These are phyloP conservation scores for Psilocybe tampanensis DNA, from an alignment of 768 basidiomycete species.

Conservation along the genomic window DNA sequence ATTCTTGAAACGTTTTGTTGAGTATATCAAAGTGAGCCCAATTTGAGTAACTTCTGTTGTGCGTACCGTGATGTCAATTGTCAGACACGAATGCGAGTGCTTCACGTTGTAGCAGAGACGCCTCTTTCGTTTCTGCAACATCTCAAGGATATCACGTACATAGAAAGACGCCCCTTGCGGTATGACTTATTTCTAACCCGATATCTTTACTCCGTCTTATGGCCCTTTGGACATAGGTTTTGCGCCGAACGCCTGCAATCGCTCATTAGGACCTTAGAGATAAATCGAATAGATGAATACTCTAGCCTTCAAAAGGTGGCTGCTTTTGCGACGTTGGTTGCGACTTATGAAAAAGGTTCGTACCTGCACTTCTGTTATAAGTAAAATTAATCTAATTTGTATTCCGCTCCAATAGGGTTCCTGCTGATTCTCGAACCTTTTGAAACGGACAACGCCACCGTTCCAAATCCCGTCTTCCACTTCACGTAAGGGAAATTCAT, in stretches of 20 bases:
- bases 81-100: conserved; percentile 97
- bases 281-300: conserved; percentile 90
- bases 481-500: conserved; percentile 62
- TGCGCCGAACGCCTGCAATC: conserved; percentile 96
- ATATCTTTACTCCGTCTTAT: background rate
- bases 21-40: conserved; percentile 86
- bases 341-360: conserved; percentile 95
- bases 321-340: conserved; percentile 92
- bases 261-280: conserved; percentile 87
- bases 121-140: conserved; percentile 97
- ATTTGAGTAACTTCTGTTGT: background rate
- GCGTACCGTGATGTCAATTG: background rate
- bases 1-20: conserved; percentile 96
- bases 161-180: conserved; percentile 92
- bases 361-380: conserved; percentile 3
- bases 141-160: conserved; percentile 98
- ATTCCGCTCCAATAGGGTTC: conserved; percentile 62
- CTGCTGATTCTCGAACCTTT: conserved; percentile 96
- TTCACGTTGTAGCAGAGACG: conserved; percentile 98
- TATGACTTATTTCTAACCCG: conserved; percentile 33
- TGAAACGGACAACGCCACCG: conserved; percentile 97
- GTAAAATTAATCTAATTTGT: conserved; percentile 4
- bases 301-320: conserved; percentile 94
- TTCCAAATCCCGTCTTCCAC: conserved; percentile 98
- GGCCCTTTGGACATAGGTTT: conserved; percentile 55